Base-by-base conservation (phyloP, 2,329 filamentous ascomycete genomes). In the Fusarium palustre region DNA sequence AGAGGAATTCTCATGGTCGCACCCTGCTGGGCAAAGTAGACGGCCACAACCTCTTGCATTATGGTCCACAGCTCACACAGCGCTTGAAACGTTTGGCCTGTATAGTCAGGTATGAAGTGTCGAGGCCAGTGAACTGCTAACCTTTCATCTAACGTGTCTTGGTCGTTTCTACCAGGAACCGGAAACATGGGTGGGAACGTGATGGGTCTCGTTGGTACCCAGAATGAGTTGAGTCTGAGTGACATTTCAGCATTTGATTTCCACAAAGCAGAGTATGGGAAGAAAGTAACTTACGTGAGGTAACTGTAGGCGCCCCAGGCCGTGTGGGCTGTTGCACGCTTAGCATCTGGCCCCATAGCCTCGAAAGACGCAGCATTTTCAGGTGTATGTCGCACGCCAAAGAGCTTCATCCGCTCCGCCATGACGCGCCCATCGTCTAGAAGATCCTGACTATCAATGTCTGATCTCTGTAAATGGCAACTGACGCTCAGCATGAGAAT, bases 11-110 rank as follows among this genome's bases (percentile, higher is more conserved):
- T 66, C 7, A 49, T 60, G 2, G 55, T 9, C 16, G n/a, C 7
- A 13, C 24, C 36, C 0, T 38, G 36, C 13, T 65, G 46, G 3
- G 61, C 42, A 46, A 66, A 68, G n/a, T 70, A 67, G 24, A 70
- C 66, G 2, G 54, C 54, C 16, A 58, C 48, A 39, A 68, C 53
- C 12, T 70, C 68, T 28, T 70, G 68, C 63, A 64, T 64, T n/a
- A 70, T 70, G 3, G 48, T 50, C 68, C 68, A 70, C 8, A 70
- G 45, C 41, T 65, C 58, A 64, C 66, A 70, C 7, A 70, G 31
- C 5, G 55, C 41, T 42, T 63, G 49, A 22, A 70, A 70, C 3
- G 66, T 68, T 57, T 64, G 56, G 34, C 63, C 66, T 69, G 63
- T 41, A 47, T 60, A 68, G 55, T 50, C 42, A 58, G 59, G 61